These are phyloP conservation scores for Bisporella sp. DNA, from an alignment of 2,329 filamentous ascomycete genomes.

Conservation along the genomic window DNA sequence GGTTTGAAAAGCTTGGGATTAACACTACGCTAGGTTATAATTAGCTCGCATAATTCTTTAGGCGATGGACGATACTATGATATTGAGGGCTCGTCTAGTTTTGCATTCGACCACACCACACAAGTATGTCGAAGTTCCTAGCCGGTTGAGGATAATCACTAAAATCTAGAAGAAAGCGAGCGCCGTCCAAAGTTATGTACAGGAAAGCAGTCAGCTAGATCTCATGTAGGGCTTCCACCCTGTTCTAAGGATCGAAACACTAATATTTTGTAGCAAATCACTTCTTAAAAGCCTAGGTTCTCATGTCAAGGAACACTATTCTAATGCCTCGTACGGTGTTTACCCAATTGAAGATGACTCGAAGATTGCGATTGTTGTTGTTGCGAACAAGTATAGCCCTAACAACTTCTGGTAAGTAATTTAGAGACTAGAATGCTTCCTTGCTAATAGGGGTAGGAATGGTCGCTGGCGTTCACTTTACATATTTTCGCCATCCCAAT, in stretches of 20 bases:
- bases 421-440: neutral
- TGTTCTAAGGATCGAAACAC: neutral
- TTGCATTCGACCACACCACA: constrained; percentile 77
- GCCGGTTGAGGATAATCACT: constrained; percentile 1
- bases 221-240: constrained; percentile 58
- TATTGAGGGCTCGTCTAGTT: constrained; percentile 79
- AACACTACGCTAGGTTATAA: constrained; percentile 48
- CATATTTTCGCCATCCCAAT: constrained; percentile 64
- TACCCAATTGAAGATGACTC: constrained; percentile 74
- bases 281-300: constrained; percentile 68
- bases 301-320: constrained; percentile 85
- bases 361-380: constrained; percentile 73
- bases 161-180: constrained; percentile 64
- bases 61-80: constrained; percentile 84
- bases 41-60: constrained; percentile 81
- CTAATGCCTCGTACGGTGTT: constrained; percentile 71
- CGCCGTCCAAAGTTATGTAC: constrained; percentile 66
- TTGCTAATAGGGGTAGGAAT: constrained; percentile 53
- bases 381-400: constrained; percentile 95
- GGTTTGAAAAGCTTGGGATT: neutral
- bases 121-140: constrained; percentile 43
- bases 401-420: constrained; percentile 83
- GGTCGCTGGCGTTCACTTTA: constrained; percentile 93
- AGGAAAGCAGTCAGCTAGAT: constrained; percentile 71
- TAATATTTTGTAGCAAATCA: constrained; percentile 56